Evolutionary conservation across 768 basidiomycete species (phyloP).

Genomic region (Gymnopilus junonius): DNA sequence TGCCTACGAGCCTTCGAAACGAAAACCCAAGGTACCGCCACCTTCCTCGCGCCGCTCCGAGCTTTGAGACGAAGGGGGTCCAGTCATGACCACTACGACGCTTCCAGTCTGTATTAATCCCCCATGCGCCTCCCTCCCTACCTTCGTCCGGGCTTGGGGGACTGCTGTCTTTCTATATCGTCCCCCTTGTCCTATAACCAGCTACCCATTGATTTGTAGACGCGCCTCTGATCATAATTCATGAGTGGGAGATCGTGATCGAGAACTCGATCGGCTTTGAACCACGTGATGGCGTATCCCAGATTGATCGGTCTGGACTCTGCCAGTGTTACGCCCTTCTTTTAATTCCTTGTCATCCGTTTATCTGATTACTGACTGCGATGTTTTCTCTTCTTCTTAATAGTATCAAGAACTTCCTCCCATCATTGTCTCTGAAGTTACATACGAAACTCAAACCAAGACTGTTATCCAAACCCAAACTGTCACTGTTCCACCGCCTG

Average conservation of each 20-base stretch:
- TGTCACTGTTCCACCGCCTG: conserved; percentile 74
- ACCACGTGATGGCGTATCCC: conserved; percentile 45
- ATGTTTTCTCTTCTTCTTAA: conserved; percentile 22
- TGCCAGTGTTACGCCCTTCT: conserved; percentile 15
- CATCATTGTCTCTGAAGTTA: conserved; percentile 47
- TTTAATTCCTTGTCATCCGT: conserved; percentile 9
- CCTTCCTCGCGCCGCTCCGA: conserved; percentile 85
- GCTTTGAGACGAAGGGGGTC: conserved; percentile 94
- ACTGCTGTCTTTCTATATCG: conserved; percentile 73
- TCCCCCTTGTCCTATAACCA: conserved; percentile 70
- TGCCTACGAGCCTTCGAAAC: conserved; percentile 76
- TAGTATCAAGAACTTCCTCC: conserved; percentile 53
- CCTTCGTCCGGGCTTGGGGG: conserved; percentile 94
- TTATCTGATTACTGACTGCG: conserved; percentile 17
- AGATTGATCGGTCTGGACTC: conserved; percentile 41
- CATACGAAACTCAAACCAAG: conserved; percentile 65
- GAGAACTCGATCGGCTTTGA: conserved; percentile 37
- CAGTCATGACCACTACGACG: conserved; percentile 46
- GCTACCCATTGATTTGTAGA: conserved; percentile 43
- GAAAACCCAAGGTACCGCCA: conserved; percentile 91
- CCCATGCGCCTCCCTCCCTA: conserved; percentile 49
- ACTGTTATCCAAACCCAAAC: conserved; percentile 69
- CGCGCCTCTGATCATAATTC: conserved; percentile 38
- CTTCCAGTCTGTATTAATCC: conserved; percentile 75
- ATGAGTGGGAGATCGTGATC: conserved; percentile 32